Evolutionary conservation across 495 filamentous ascomycete species (phyloP), one percentile per base, ranked within the genome.

Genomic region (Aspergillus taichungensis): DNA sequence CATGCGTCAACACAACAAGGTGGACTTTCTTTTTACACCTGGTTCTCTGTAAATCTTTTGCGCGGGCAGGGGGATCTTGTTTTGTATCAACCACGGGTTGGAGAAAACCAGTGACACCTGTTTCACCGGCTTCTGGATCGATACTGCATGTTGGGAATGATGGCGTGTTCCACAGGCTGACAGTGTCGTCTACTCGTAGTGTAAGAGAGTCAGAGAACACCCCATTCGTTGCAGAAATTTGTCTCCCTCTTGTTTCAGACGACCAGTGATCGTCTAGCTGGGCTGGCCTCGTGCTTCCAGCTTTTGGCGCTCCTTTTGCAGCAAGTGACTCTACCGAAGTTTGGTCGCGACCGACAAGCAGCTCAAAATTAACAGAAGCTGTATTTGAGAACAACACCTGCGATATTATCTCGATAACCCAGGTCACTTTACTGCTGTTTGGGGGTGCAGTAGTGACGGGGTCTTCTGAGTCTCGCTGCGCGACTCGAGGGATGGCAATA

Each of bases 1-100:
- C 92, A 71, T 98, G 92, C 0, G 92, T 97, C 43, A 98, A 59
- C 6, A 98, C 74, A 7, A 98, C 92, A 46, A 98, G 69, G 56
- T 98, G 92, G 0, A 97, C 69, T 53, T 81, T 88, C 66, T 86
- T 91, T 54, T 56, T 66, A 35, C 7, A 10, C 45, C 33, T 36
- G 10, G 43, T 40, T 6, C 9, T 31, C 6, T 43, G 33, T 8
- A 7, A 1, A 12, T 29, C 6, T 5, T 47, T 30, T 24, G 18
- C 18, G 18, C 18, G 4, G 6, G 30, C 28, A 10, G 32, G 11
- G 9, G 27, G 8, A 8, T 37, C 6, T 3, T 28, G 6, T 37
- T 10, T 12, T 3, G 34, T 9, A 13, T 28, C 30, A 24, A 1
- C 37, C 45, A 36, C 36, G 31, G 34, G 9, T 30, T 24, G 30